These are phyloP conservation scores for Colletotrichum plurivorum DNA, from an alignment of 2,329 filamentous ascomycete species.

Conservation along the genomic window DNA sequence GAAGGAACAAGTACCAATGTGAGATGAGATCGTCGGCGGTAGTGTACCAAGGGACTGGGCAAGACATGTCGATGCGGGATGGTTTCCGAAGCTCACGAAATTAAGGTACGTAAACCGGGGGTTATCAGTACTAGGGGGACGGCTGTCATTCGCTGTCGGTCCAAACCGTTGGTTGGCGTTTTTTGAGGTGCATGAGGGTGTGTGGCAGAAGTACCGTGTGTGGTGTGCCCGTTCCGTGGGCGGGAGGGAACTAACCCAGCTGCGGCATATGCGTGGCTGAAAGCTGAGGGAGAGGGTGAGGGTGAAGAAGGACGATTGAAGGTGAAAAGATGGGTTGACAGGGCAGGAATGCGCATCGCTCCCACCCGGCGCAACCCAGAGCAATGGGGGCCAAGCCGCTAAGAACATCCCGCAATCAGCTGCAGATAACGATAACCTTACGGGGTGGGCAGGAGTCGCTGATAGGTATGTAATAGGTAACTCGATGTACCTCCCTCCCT, in stretches of 20 bases:
- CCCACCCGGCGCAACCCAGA: constrained; percentile 12
- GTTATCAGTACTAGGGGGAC: constrained; percentile 29
- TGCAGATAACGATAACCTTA: constrained; percentile 31
- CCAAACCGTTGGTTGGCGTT: constrained; percentile 38
- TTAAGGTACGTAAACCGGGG: constrained; percentile 53
- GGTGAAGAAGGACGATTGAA: not conserved
- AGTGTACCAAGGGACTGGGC: not conserved
- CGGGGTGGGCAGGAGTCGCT: constrained; percentile 12
- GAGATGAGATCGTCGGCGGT: too few relatives aligned
- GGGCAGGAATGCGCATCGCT: not conserved
- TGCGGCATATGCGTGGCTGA: not conserved
- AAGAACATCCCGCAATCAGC: constrained; percentile 30
- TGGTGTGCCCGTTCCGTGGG: not conserved
- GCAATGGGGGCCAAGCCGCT: constrained; percentile 28
- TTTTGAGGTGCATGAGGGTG: constrained; percentile 1
- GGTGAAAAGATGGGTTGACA: constrained; percentile 4
- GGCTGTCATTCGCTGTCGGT: constrained; percentile 41
- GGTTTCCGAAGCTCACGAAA: constrained; percentile 47
- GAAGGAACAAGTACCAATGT: not conserved
- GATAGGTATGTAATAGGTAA: constrained; percentile 21
- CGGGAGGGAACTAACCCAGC: not conserved
- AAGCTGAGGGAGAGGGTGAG: constrained; percentile 7
- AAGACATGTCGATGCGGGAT: constrained; percentile 28
- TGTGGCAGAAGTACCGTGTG: constrained; percentile 11
- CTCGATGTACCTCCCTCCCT: constrained; percentile 10